Conservation (phyloP, 306 rosid genomes). For the Cicer bijugum region DNA sequence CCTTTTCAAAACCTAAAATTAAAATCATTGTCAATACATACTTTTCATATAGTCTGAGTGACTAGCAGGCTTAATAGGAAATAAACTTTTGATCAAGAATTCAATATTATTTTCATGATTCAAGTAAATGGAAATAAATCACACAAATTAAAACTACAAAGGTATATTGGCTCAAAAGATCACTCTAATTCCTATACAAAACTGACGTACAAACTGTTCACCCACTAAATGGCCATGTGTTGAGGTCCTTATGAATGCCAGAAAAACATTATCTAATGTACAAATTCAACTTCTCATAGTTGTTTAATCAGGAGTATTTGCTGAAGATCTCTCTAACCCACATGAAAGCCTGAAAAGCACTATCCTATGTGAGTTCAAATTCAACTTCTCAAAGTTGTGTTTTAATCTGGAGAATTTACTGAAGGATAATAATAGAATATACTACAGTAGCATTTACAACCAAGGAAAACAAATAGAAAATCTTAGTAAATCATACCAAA, state of each 20-base stretch:
- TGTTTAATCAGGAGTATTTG: neutral
- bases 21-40: neutral
- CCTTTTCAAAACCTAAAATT: constrained; percentile 10
- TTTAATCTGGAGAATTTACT: constrained; percentile 17
- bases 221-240: constrained; percentile 6
- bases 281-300: constrained; percentile 28
- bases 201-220: constrained; percentile 3
- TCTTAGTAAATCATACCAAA: constrained; percentile 15
- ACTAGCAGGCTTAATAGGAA: constrained; percentile 7
- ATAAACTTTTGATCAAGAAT: neutral
- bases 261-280: constrained; percentile 7
- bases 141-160: constrained; percentile 8
- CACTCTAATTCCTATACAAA: constrained; percentile 5
- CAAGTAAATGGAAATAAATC: constrained; percentile 1
- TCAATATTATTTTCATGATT: neutral
- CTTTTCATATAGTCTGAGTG: constrained; percentile 4
- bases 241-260: constrained; percentile 9
- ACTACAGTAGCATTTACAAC: constrained; percentile 24
- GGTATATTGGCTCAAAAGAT: neutral
- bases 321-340: constrained; percentile 23
- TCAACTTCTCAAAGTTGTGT: constrained; percentile 11
- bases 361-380: constrained; percentile 17
- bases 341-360: neutral
- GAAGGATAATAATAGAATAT: neutral
- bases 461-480: constrained; percentile 32